Base-by-base conservation (phyloP, 495 filamentous ascomycete genomes). In the Xanthoparmelia taractica region DNA sequence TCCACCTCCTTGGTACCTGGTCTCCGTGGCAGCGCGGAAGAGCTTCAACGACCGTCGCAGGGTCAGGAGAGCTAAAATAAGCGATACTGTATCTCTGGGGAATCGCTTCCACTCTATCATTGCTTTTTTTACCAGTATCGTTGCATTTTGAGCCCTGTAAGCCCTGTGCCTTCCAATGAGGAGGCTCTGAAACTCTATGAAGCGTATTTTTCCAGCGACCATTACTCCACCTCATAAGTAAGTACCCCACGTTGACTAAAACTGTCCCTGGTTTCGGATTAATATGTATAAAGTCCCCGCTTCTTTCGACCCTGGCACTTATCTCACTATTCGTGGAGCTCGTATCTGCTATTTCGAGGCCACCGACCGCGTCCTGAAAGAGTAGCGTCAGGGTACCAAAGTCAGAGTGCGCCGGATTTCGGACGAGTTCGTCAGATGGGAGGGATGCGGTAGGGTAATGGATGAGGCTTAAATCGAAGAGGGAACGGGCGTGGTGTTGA, bases 301-400 rank as follows among this genome's bases (percentile, higher is more conserved):
- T 29, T 20, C n/a, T 59, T 20, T 59, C 58, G 25, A 59, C n/a
- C 15, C 23, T 20, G 17, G 40, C 58, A 47, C 58, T 59, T 20
- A 15, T 59, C n/a, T 59, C 41, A 2, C n/a, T 59, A n/a, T 33
- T 59, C 13, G 58, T 29, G 11, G 58, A 59, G 58, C 58, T 29
- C 7, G 41, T 71, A 63, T 78, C 74, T 63, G 81, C 76, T 25
- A 82, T 73, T 63, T 82, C 80, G 34, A 82, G 63, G 0, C 80
- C 80, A n/a, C 80, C 80, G 64, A 74, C 70, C 29, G 74, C 69
- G 65, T 82, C 80, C 63, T 82, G 80, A 63, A 82, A 82, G 1
- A 82, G 69, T 64, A 82, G 72, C 29, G 80, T 82, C 58, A 82
- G 70, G 29, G 74, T 78, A 29, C 78, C 77, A 69, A 74, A 81